Base-by-base conservation (phyloP, 2,329 filamentous ascomycete species). In the Graphium sp. region DNA sequence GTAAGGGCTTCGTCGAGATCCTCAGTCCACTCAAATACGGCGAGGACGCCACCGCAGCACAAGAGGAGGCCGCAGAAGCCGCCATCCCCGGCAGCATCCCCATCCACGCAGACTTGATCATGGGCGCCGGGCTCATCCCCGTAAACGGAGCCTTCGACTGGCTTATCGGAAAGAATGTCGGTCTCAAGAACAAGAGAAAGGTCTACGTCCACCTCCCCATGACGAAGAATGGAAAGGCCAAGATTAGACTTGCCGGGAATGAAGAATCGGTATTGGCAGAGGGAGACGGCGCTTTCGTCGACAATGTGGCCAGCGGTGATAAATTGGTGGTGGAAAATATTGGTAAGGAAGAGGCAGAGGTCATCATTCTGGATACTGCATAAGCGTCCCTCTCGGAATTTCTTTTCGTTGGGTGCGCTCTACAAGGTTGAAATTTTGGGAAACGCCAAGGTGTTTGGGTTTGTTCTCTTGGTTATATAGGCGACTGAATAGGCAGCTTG, bases 181-280 rank as follows among this genome's bases (percentile, higher is more conserved):
- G 59, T 2, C 44, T 60, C 39, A 52, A 52, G 34, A 59, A 51
- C 16, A 63, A 70, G 41, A 64, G 72, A 42, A 85, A 89, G 55
- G 67, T 91, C 3, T 92, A 75, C 48, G 53, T 89, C 20, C 83
- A 92, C 49, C 38, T 91, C 31, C 66, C 83, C 12, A 87, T 85
- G 79, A 74, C 74, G 55, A 77, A 80, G 55, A 62, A 62, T 22
- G 79, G 79, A 15, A 78, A 73, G 39, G 66, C 79, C 21, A 81
- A 70, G 58, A 69, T 92, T 34, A 65, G 66, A 38, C 55, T 75
- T 41, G 78, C 64, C 42, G 70, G 70, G 2, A 55, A 72, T 32
- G 72, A 79, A 24, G 71, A 78, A 36, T 66, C 67, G 1, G 52
- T 54, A 38, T 47, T 91, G 12, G 57, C 55, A 1, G 83, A 91